Percentiles rank a stretch among this genome's conserved stretches.
Conservation (phyloP, 2,329 filamentous ascomycete species). For the Beauveria sp. region DNA sequence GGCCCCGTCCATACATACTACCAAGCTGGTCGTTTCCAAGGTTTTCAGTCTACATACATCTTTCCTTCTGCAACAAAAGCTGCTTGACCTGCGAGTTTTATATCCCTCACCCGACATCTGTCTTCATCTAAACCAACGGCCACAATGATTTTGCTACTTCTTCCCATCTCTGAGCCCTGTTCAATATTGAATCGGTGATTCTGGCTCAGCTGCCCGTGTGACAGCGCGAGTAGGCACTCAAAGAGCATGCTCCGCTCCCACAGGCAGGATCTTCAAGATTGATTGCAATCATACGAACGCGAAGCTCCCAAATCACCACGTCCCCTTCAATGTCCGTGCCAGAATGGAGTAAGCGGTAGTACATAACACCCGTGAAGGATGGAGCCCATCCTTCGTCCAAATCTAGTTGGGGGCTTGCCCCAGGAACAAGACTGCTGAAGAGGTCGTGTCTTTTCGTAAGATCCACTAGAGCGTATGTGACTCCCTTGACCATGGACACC, state of each 20-base stretch:
- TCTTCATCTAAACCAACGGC: background rate
- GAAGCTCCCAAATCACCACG: background rate
- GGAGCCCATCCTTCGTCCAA: too few relatives aligned
- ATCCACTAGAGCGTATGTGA: background rate
- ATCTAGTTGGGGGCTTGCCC: too few relatives aligned
- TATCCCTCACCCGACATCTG: background rate
- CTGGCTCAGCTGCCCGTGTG: too few relatives aligned
- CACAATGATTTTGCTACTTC: too few relatives aligned
- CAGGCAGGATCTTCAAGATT: background rate
- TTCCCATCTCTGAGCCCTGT: too few relatives aligned
- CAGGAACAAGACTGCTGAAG: too few relatives aligned
- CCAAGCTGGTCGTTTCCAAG: background rate
- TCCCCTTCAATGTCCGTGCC: too few relatives aligned
- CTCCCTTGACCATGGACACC: background rate
- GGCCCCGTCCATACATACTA: too few relatives aligned
- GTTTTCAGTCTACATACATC: background rate
- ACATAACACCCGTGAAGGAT: too few relatives aligned
- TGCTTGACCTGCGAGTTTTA: background rate
- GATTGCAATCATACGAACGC: background rate
- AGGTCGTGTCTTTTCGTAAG: too few relatives aligned
- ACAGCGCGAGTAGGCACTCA: background rate
- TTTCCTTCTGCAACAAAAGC: background rate
- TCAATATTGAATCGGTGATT: too few relatives aligned
- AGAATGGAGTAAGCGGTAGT: too few relatives aligned
- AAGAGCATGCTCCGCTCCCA: background rate